Evolutionary conservation across 768 basidiomycete species (phyloP), one percentile per base, ranked within the genome.

Genomic region (Lanmaoa pseudosensibilis): DNA sequence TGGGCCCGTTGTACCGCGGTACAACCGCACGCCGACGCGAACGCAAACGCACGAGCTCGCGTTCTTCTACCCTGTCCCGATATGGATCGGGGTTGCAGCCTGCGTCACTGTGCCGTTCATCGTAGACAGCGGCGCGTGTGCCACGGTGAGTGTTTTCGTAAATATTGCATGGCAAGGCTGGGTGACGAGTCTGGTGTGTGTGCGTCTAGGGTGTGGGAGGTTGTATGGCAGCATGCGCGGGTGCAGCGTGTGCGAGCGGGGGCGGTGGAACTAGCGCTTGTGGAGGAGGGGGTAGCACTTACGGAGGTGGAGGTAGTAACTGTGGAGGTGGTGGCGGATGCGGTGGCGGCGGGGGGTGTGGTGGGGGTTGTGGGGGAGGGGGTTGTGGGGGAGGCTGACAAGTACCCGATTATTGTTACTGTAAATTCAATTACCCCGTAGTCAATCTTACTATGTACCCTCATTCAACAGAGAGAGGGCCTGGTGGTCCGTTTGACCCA

Each of bases 41-140:
- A 33, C 30, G 34, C 16, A 12, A 13, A 8, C 18, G 16, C 55
- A 62, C 25, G 55, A n/a, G 1, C 44, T 52, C 5, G 36, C 59
- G 2, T 62, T 62, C 21, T 51, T 62, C 7, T 62, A 62, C 16
- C 61, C 61, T 15, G 5, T 62, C 3, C 61, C 61, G 5, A 2
- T 62, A 4, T 41, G 23, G 34, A 12, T 12, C 16, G 51, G 46
- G 7, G 10, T n/a, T n/a, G n/a, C 25, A 15, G 33, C 52, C 27
- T 53, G 60, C 5, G 50, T 61, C 25, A 4, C 5, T 19, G 36
- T 12, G 7, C 52, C 58, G 4, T 47, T 33, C 6, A 27, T 61
- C 21, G n/a, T 56, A 8, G 37, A 13, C 1, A 12, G 13, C 3
- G 36, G 60, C 6, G 43, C 16, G 4, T 56, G 60, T 30, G 46